These are phyloP conservation scores for Kondoa malvinella DNA, from an alignment of 768 basidiomycete species.

Conservation along the genomic window DNA sequence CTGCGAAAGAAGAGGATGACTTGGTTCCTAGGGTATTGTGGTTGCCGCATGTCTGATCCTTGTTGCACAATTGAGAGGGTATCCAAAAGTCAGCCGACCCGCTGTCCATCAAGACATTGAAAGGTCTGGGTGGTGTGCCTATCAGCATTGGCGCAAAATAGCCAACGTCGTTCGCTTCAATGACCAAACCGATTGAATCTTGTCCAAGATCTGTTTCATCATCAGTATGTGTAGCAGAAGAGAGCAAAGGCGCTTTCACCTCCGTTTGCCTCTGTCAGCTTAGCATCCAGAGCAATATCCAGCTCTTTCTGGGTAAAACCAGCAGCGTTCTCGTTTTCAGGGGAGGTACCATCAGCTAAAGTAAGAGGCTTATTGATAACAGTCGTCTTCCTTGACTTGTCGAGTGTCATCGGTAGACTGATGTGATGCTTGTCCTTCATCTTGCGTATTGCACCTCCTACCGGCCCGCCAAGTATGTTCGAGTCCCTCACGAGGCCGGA, in stretches of 20 bases:
- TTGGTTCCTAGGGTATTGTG: constrained; percentile 50
- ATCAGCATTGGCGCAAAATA: constrained; percentile 41
- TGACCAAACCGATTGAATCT: constrained; percentile 50
- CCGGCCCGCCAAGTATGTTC: not conserved
- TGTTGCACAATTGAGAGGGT: constrained; percentile 10
- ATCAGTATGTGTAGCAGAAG: not conserved
- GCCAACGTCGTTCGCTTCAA: constrained; percentile 38
- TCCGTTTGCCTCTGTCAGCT: not conserved
- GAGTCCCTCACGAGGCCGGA: not conserved
- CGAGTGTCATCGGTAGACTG: not conserved
- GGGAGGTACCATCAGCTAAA: not conserved
- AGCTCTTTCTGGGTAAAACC: not conserved
- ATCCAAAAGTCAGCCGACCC: constrained; percentile 57
- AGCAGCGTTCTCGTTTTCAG: not conserved
- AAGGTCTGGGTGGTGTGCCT: constrained; percentile 43
- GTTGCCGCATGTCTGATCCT: constrained; percentile 34
- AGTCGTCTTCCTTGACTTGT: not conserved
- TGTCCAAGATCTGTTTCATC: not conserved
- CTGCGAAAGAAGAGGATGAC: constrained; percentile 48
- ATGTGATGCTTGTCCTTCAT: not conserved
- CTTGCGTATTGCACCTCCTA: not conserved
- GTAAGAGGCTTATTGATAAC: not conserved
- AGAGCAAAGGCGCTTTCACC: not conserved
- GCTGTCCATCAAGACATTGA: constrained; percentile 50
- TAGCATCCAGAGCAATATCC: not conserved